Percentiles rank a stretch among this genome's conserved stretches.
These are phyloP conservation scores for Theileria sp. DNA, from an alignment of 169 alveolate genomes.

Conservation along the genomic window DNA sequence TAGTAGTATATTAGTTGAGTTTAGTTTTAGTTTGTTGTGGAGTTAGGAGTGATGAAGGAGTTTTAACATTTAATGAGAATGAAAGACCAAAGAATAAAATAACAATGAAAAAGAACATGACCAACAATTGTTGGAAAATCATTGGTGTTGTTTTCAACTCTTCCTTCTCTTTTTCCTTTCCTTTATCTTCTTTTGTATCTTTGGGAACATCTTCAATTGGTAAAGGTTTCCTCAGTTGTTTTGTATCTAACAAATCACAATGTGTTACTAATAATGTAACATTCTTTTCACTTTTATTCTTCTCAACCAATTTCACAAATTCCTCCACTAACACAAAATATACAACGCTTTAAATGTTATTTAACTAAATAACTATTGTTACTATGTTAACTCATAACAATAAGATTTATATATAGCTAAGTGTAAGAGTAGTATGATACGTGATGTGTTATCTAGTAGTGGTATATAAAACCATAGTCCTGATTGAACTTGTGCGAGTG, in stretches of 20 bases:
- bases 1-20: not conserved
- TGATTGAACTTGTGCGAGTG: not conserved
- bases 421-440: not conserved
- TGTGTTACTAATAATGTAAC: not conserved
- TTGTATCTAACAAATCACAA: conserved; percentile 1
- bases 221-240: not conserved
- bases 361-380: too few relatives aligned
- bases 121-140: conserved; percentile 40
- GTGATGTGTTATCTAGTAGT: not conserved
- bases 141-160: conserved; percentile 43
- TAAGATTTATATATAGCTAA: not conserved
- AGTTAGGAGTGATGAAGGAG: conserved; percentile 42
- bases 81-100: conserved; percentile 20
- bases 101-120: conserved; percentile 23
- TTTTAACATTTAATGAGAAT: conserved; percentile 18
- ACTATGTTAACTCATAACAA: not conserved
- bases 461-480: conserved; percentile 13
- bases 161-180: not conserved
- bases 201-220: not conserved
- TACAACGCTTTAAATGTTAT: too few relatives aligned
- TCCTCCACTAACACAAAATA: conserved; percentile 21
- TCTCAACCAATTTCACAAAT: conserved; percentile 3
- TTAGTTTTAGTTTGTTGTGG: conserved; percentile 23
- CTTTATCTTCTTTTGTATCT: too few relatives aligned
- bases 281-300: not conserved